Conservation (phyloP, 2,329 filamentous ascomycete genomes). For the Talaromyces sp. region DNA sequence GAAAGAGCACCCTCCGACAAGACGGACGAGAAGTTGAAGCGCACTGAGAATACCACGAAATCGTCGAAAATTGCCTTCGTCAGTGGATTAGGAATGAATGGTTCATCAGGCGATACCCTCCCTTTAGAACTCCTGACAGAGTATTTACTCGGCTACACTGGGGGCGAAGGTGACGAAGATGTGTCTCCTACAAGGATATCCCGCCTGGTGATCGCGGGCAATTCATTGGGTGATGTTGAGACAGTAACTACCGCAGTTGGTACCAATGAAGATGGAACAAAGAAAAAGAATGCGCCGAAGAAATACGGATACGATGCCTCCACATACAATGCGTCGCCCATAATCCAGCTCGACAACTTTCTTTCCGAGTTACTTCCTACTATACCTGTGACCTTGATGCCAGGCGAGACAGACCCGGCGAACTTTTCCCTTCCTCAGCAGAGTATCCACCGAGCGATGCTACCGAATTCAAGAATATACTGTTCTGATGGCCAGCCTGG, state of each 20-base stretch:
- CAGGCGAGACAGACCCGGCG: constrained; percentile 77
- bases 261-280: constrained; percentile 23
- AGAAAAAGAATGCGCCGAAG: constrained; percentile 51
- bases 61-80: constrained; percentile 75
- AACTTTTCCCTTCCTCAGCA: constrained; percentile 89
- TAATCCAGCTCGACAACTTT: constrained; percentile 76
- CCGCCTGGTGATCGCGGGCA: constrained; percentile 83
- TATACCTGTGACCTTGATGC: constrained; percentile 81
- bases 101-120: constrained; percentile 66
- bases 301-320: constrained; percentile 94
- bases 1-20: constrained; percentile 47
- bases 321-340: constrained; percentile 80
- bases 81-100: constrained; percentile 80
- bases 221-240: constrained; percentile 60
- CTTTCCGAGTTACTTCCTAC: constrained; percentile 74
- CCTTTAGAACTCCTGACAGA: constrained; percentile 74
- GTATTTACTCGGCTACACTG: constrained; percentile 78
- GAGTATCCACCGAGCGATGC: constrained; percentile 86
- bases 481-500: constrained; percentile 32
- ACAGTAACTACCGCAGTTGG: constrained; percentile 25
- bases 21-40: constrained; percentile 25
- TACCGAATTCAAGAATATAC: constrained; percentile 69
- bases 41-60: constrained; percentile 38
- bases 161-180: constrained; percentile 47
- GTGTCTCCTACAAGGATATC: constrained; percentile 55